Evolutionary conservation across 1,284 basidiomycete genomes (phyloP), one percentile per base, ranked within the genome.

Genomic region (Erythrobasidium hasegawianum): DNA sequence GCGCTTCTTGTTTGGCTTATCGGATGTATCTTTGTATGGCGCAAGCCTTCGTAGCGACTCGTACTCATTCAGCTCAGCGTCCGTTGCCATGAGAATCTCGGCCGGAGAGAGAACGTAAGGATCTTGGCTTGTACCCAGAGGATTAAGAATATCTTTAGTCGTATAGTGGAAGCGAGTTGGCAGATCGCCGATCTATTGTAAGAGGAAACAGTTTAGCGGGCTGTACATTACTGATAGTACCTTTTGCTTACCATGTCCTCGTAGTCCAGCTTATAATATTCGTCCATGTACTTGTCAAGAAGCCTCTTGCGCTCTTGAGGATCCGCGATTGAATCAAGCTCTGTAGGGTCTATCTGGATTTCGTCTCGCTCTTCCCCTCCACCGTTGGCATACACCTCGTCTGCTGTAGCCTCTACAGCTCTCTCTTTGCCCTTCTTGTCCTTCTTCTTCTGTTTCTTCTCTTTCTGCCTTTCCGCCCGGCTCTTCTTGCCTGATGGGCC

Each of bases 91-190:
- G 20, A 99, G 81, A 71, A 98, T 93, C 75, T 99, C 95, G 1
- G 83, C 85, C 0, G 95, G 85, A 0, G 86, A 84, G 50, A 99
- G 84, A 8, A 85, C 86, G 77, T 84, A 96, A 39, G 79, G 78
- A 66, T 87, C 82, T 47, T 40, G n/a, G 43, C 27, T 47, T 5
- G 52, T 29, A 14, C 61, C 61, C 16, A 41, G 43, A 11, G 26
- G 33, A 20, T 65, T 65, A 27, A 58, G 56, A 16, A 27, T 47
- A 39, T 38, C 1, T 27, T 45, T 4, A 52, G 85, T 81, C 7
- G 86, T 82, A 76, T 99, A 99, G 76, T 90, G 88, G 85, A 98
- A 99, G 13, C 92, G 87, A 0, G 95, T 97, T 0, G 91, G 87
- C 72, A 92, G 80, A 76, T 87, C 91, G 5, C 88, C 94, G 68